Conservation (phyloP, 495 filamentous ascomycete species). For the Lepidopterella palustris region DNA sequence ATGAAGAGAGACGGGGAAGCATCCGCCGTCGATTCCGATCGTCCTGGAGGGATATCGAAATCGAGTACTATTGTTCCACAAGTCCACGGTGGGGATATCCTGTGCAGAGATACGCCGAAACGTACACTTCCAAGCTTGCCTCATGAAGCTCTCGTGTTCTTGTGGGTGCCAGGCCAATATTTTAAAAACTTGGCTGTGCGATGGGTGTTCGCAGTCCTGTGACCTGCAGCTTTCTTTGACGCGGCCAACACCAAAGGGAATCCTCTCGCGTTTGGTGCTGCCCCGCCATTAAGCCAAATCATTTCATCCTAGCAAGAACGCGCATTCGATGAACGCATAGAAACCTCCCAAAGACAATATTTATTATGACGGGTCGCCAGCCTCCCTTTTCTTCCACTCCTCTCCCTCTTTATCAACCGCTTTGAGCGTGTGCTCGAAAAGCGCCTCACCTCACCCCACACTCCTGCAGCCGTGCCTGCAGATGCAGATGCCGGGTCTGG, state of each 20-base stretch:
- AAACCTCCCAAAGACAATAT: not conserved
- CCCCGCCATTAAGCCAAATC: not conserved
- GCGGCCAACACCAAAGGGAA: no score
- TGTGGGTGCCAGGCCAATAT: no score
- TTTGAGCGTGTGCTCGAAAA: not conserved
- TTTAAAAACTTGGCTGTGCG: no score
- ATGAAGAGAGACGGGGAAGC: not conserved
- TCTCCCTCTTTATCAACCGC: not conserved
- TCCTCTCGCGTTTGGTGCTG: not conserved
- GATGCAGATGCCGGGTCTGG: constrained; percentile 7
- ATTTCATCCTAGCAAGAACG: no score
- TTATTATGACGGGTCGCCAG: not conserved
- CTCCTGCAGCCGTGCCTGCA: constrained; percentile 16
- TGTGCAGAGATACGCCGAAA: not conserved
- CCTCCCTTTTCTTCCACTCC: not conserved
- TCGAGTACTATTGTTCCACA: no score
- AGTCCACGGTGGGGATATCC: not conserved
- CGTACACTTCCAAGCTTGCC: no score
- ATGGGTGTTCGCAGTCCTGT: no score
- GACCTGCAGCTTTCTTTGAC: no score
- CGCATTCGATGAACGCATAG: not conserved
- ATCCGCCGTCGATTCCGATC: not conserved
- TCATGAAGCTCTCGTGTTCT: no score
- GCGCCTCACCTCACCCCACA: not conserved
- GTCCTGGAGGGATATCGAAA: not conserved